These are phyloP conservation scores for Harringtonia lauricola DNA, from an alignment of 2,329 filamentous ascomycete genomes.

Conservation along the genomic window DNA sequence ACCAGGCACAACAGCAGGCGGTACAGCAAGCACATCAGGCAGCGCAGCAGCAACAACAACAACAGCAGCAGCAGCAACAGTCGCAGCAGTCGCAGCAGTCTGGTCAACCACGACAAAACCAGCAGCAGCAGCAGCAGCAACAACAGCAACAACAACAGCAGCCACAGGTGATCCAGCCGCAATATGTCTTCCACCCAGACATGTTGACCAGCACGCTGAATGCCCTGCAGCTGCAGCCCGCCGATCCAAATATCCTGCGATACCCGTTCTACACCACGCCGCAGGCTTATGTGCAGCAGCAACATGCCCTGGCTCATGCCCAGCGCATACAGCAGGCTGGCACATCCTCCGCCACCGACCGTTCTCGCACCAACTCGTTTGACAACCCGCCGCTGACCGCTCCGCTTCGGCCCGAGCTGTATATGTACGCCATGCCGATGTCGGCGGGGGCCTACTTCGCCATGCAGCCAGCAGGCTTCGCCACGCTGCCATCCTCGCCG, in stretches of 20 bases:
- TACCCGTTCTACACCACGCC: constrained; percentile 36
- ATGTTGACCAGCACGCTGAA: constrained; percentile 15
- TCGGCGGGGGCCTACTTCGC: constrained; percentile 32
- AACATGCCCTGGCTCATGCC: constrained; percentile 28
- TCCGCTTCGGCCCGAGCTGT: constrained; percentile 45
- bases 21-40: constrained; percentile 29
- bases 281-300: constrained; percentile 31
- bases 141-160: constrained; percentile 25
- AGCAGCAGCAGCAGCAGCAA: constrained; percentile 26
- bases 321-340: constrained; percentile 28
- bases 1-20: constrained; percentile 29
- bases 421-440: constrained; percentile 34
- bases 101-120: constrained; percentile 28
- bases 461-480: constrained; percentile 23
- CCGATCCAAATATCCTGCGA: constrained; percentile 22
- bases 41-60: constrained; percentile 31
- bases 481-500: constrained; percentile 46
- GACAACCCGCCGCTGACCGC: constrained; percentile 50
- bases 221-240: constrained; percentile 30
- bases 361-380: constrained; percentile 52
- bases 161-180: constrained; percentile 23
- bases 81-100: constrained; percentile 30
- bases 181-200: constrained; percentile 19
- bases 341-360: constrained; percentile 27
- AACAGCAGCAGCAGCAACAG: constrained; percentile 21